Evolutionary conservation across 352 stramenopile species (phyloP), one percentile per base, ranked within the genome.

Genomic region (Globisporangium barbulae): DNA sequence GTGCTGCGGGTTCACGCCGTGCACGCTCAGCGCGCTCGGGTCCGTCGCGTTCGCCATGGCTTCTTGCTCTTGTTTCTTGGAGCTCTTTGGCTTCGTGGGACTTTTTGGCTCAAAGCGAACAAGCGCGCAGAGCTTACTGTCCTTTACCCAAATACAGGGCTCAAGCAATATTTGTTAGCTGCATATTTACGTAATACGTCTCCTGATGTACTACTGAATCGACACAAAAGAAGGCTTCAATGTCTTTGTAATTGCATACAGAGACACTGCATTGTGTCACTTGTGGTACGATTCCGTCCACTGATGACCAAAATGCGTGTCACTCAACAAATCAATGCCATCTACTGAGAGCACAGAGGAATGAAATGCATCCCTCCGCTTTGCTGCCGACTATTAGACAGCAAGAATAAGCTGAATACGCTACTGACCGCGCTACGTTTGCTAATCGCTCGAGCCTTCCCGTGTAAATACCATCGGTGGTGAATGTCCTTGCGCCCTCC

Each of bases 1-100:
- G 67, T 98, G 96, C 83, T 99, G 96, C 63, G 97, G 96, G 72
- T 99, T 98, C 52, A 97, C 97, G 37, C 97, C 97, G 69, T 99
- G 96, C 13, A 99, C 82, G 55, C 83, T 89, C 56, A 85, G 77
- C 45, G 96, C 96, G 15, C 93, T 69, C 7, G 90, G 83, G 71
- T 98, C 96, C 39, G 96, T 98, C 25, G 90, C 70, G 74, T 99
- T 99, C 70, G 81, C 49, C 70, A 77, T 78, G 35, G 50, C 35
- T 8, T 12, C 19, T 35, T n/a, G 19, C 55, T 25, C n/a, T 56
- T 15, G 33, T 52, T 56, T 13, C 41, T 19, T 45, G 58, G 31
- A 42, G 42, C 45, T 35, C 57, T 54, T 42, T 28, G 57, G 39
- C 13, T 48, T 21, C 39, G 12, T 25, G 33, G 50, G 28, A 25